Evolutionary conservation across 371 early-diverging fungal genomes (phyloP).

Genomic region (Rhizopus sp.): DNA sequence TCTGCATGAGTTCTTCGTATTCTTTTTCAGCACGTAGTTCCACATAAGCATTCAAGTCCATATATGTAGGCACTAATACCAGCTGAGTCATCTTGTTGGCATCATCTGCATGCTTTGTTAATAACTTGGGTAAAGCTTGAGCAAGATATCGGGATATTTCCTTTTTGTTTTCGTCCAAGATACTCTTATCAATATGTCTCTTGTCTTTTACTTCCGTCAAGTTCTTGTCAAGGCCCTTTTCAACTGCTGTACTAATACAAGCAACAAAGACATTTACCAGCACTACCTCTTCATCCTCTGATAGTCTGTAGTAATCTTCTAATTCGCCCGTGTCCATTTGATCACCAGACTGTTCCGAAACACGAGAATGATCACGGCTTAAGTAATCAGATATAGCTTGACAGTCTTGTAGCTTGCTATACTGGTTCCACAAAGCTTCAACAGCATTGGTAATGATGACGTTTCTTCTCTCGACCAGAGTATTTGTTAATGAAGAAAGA

Average conservation of each 20-base stretch:
- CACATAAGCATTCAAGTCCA: conserved; percentile 65
- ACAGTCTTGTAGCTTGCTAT: conserved; percentile 53
- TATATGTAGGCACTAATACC: conserved; percentile 53
- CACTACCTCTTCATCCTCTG: conserved; percentile 65
- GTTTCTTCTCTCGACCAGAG: conserved; percentile 18
- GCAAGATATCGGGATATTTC: conserved; percentile 63
- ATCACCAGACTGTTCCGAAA: conserved; percentile 16
- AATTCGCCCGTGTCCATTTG: conserved; percentile 17
- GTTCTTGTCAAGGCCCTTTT: conserved; percentile 32
- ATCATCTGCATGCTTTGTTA: conserved; percentile 69
- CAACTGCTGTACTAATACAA: conserved; percentile 43
- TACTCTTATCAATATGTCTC: conserved; percentile 23
- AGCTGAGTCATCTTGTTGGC: conserved; percentile 53
- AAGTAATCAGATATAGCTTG: conserved; percentile 61
- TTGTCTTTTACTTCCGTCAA: conserved; percentile 21
- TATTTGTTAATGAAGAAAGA: conserved; percentile 9
- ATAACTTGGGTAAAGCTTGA: conserved; percentile 57
- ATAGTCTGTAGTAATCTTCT: conserved; percentile 51
- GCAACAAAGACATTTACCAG: conserved; percentile 57
- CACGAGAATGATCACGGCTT: conserved; percentile 55
- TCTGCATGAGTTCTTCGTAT: conserved; percentile 65
- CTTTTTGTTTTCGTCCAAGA: conserved; percentile 31
- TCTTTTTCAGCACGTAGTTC: conserved; percentile 67
- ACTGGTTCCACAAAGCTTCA: conserved; percentile 59
- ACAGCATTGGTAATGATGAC: conserved; percentile 48